Base-by-base conservation (phyloP, 352 stramenopile genomes). In the Chrysophaeum taylorii region DNA sequence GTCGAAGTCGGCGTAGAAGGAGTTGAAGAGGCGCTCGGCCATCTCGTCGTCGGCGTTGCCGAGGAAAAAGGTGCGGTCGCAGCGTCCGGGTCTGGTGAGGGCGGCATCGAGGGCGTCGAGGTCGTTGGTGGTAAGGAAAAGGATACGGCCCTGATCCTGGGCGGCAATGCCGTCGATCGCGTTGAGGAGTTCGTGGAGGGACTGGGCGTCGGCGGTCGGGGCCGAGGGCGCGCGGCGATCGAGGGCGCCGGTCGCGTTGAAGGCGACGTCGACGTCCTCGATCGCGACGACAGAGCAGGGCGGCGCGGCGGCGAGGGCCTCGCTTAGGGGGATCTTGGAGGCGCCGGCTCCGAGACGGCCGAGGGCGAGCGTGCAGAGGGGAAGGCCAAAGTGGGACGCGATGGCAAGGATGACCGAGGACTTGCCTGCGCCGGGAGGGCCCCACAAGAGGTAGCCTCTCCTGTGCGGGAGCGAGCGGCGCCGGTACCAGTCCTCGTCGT, bases 111-210 rank as follows among this genome's bases (percentile, higher is more conserved):
- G 57, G 45, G 70, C 43, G 69, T 79, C 63, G 33, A 82, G 84
- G 73, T 91, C 83, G 73, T 92, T 92, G 7, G 85, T 89, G 21
- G 86, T 90, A 83, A 92, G 89, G 75, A 92, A 86, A 14, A 92
- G 76, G 66, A 92, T 88, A 39, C 86, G 83, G 0, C 84, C 86
- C 9, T 77, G n/a, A n/a, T 82, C 81, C 23, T 77, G 88, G 70
- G 90, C 84, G 45, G 90, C 85, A 18, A 92, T 81, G 16, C 84
- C 85, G 57, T 91, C 85, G 15, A 91, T 68, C 2, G 89, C 84
- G 53, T 91, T 90, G 0, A 90, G 63, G 37, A 91, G 70, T 12
- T 72, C 75, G 33, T 61, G 73, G 52, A 79, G 78, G 18, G 70
- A 78, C 35, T 76, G 12, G 7, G 18, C 60, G 39, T 61, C 39